These are phyloP conservation scores for Botrytis deweyae DNA, from an alignment of 2,329 filamentous ascomycete species.

Conservation along the genomic window DNA sequence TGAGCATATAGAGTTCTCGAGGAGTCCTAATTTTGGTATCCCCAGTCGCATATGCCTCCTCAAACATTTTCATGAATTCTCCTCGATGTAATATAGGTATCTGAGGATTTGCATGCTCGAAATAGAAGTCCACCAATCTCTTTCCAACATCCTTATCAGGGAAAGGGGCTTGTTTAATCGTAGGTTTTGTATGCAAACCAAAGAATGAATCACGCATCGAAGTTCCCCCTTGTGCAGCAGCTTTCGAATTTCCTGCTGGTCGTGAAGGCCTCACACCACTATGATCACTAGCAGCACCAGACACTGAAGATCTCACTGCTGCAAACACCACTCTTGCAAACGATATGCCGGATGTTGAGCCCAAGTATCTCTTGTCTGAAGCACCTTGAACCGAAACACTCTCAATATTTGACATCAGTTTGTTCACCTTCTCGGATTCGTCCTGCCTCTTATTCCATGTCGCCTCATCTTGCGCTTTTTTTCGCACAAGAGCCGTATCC, in stretches of 20 bases:
- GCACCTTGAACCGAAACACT: constrained; percentile 77
- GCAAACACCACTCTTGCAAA: constrained; percentile 94
- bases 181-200: constrained; percentile 87
- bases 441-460: constrained; percentile 48
- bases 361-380: constrained; percentile 77
- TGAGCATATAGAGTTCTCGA: constrained; percentile 86
- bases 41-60: constrained; percentile 70
- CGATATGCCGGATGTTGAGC: constrained; percentile 85
- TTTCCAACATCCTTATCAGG: constrained; percentile 73
- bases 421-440: constrained; percentile 61
- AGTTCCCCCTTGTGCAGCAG: constrained; percentile 55
- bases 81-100: constrained; percentile 87
- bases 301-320: constrained; percentile 74
- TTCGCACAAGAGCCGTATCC: constrained; percentile 23
- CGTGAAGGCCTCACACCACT: constrained; percentile 60
- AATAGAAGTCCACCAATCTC: constrained; percentile 78
- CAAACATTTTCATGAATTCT: constrained; percentile 87
- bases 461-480: constrained; percentile 33
- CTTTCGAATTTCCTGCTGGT: constrained; percentile 45
- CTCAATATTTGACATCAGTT: constrained; percentile 66
- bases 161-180: constrained; percentile 81
- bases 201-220: constrained; percentile 97
- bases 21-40: constrained; percentile 65
- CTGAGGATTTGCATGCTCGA: constrained; percentile 94
- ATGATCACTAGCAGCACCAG: constrained; percentile 64